phyloP scores from a whole-genome alignment of 163 green algal species.

The Picocystis sp. region DNA sequence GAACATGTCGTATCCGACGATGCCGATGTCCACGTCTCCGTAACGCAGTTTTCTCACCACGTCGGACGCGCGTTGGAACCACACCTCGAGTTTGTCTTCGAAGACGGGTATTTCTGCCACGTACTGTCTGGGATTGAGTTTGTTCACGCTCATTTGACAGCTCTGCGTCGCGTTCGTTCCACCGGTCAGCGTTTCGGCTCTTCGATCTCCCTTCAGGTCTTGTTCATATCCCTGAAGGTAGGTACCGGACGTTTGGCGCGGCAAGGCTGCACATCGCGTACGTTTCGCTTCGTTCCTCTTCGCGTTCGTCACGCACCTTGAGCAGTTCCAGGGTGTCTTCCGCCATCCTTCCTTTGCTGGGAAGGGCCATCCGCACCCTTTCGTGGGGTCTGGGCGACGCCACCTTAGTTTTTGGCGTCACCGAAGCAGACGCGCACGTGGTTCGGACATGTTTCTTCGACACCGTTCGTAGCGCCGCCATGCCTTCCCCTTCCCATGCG shows the following conservation, averaged over 20 bases:
- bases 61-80: constrained; percentile 75
- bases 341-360: constrained; percentile 93
- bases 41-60: constrained; percentile 61
- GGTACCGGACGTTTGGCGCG: too few species aligned
- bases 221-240: too few species aligned
- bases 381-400: not conserved
- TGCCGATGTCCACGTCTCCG: constrained; percentile 90
- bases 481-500: too few species aligned
- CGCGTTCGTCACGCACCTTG: constrained; percentile 28
- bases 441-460: too few species aligned
- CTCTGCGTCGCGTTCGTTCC: constrained; percentile 27
- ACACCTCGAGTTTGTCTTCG: constrained; percentile 66
- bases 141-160: constrained; percentile 81
- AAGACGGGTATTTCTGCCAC: constrained; percentile 59
- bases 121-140: constrained; percentile 96
- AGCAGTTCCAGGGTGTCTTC: constrained; percentile 89
- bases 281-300: too few species aligned
- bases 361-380: constrained; percentile 57
- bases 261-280: too few species aligned
- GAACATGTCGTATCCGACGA: constrained; percentile 81
- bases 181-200: too few species aligned
- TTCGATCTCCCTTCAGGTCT: too few species aligned
- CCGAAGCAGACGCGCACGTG: not conserved
- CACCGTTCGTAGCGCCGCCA: too few species aligned
- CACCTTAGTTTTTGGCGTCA: not conserved